Evolutionary conservation across 768 basidiomycete genomes (phyloP).

Genomic region (Dioszegia aurantiaca): DNA sequence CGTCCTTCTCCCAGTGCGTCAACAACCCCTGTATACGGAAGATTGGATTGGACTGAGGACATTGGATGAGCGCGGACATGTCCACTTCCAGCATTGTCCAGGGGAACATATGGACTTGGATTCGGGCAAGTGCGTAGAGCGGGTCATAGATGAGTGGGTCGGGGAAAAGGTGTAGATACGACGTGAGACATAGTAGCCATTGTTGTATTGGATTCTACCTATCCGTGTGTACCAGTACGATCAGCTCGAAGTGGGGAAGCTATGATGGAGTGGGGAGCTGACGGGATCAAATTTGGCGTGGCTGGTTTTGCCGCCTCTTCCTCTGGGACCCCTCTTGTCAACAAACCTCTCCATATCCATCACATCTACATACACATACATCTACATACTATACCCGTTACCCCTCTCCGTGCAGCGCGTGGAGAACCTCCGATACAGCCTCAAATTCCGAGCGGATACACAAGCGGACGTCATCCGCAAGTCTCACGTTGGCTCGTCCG

Average conservation of each 20-base stretch:
- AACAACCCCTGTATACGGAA: constrained; percentile 35
- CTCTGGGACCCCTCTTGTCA: constrained; percentile 1
- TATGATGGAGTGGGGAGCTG: neutral
- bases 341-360: neutral
- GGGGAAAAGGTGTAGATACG: constrained; percentile 24
- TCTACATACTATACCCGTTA: too few relatives aligned
- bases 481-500: too few relatives aligned
- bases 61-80: constrained; percentile 29
- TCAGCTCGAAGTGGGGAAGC: too few relatives aligned
- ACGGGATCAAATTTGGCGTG: constrained; percentile 9
- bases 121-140: constrained; percentile 37
- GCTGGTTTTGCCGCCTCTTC: neutral
- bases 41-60: constrained; percentile 46
- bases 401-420: too few relatives aligned
- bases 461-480: too few relatives aligned
- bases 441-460: too few relatives aligned
- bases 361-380: neutral
- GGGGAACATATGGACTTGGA: constrained; percentile 51
- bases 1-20: constrained; percentile 24
- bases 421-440: too few relatives aligned
- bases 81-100: constrained; percentile 38
- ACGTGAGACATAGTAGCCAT: too few relatives aligned
- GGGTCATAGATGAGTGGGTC: constrained; percentile 40
- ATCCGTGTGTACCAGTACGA: too few relatives aligned
- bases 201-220: too few relatives aligned